A percentile compares a stretch with the other conserved stretches of the same genome.
Evolutionary conservation across 176 grass and related monocot species (phyloP).

Genomic region (Coix lacrymajobi): DNA sequence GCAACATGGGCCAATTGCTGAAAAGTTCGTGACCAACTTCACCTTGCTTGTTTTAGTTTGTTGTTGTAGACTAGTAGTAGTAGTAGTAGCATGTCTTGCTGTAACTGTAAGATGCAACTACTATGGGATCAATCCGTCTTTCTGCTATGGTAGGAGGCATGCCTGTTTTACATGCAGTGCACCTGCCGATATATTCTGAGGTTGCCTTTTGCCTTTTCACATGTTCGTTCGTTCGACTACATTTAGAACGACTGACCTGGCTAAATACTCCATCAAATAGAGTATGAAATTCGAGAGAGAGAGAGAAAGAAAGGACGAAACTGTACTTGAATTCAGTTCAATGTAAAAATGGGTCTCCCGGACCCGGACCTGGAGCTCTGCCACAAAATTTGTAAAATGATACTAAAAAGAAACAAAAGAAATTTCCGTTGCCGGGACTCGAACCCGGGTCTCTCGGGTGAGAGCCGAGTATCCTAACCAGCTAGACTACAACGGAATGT

Average conservation of each 20-base stretch:
- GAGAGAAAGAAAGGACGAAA: not conserved
- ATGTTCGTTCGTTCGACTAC: not conserved
- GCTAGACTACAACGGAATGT: constrained; percentile 49
- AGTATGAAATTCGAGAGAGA: not conserved
- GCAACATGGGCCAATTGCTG: not conserved
- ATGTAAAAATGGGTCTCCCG: too few relatives aligned
- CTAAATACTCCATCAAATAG: not conserved
- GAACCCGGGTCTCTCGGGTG: constrained; percentile 74
- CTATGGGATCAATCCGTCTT: not conserved
- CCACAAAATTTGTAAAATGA: not conserved
- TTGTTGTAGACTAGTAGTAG: not conserved
- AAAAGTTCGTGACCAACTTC: not conserved
- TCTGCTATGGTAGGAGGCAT: not conserved
- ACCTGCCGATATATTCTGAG: not conserved
- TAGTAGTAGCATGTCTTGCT: not conserved
- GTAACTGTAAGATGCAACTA: not conserved
- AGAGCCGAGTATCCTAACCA: constrained; percentile 91
- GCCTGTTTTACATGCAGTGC: not conserved
- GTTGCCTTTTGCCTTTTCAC: not conserved
- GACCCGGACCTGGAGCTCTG: too few relatives aligned
- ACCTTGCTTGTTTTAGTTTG: not conserved
- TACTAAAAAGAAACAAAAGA: not conserved
- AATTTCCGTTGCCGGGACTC: constrained; percentile 64
- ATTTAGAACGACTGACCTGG: not conserved
- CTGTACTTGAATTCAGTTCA: not conserved